Evolutionary conservation across 345 rosid species (phyloP).

Genomic region (Euphorbia lathyris): DNA sequence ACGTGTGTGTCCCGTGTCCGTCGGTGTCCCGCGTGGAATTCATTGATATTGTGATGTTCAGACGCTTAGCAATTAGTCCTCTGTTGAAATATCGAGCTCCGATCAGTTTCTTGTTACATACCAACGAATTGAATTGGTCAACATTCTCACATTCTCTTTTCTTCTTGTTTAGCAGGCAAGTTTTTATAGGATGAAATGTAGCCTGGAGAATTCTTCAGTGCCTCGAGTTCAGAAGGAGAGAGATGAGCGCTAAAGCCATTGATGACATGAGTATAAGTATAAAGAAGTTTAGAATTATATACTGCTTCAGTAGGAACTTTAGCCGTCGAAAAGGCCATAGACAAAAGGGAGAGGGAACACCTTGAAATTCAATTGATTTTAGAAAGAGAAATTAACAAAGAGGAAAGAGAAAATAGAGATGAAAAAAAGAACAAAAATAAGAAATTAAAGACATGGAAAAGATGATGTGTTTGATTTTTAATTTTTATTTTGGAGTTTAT

Average conservation of each 20-base stretch:
- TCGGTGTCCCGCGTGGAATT: slow-evolving; percentile 26
- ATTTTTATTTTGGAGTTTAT: no score
- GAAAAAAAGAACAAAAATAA: no score
- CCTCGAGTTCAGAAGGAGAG: slow-evolving; percentile 23
- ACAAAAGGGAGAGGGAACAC: no score
- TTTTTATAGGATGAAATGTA: slow-evolving; percentile 18
- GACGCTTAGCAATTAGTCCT: slow-evolving; percentile 21
- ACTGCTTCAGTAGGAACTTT: background rate
- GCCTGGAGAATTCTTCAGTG: slow-evolving; percentile 18
- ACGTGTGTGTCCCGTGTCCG: slow-evolving; percentile 38
- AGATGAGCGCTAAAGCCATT: slow-evolving; percentile 26
- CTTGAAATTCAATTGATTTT: no score
- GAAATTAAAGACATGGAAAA: no score
- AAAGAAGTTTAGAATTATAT: slow-evolving; percentile 11
- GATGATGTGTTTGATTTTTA: no score
- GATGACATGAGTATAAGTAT: slow-evolving; percentile 19
- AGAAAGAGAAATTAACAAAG: no score
- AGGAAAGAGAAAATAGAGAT: no score
- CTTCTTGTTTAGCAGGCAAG: slow-evolving; percentile 24
- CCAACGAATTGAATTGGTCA: slow-evolving; percentile 22
- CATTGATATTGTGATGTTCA: slow-evolving; percentile 18
- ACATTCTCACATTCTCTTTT: slow-evolving; percentile 31
- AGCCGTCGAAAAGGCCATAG: slow-evolving; percentile 2
- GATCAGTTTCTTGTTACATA: slow-evolving; percentile 36
- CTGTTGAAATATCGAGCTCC: slow-evolving; percentile 34